Evolutionary conservation across 129 eudicot species (phyloP).

Genomic region (Ambrosia artemisiifolia): DNA sequence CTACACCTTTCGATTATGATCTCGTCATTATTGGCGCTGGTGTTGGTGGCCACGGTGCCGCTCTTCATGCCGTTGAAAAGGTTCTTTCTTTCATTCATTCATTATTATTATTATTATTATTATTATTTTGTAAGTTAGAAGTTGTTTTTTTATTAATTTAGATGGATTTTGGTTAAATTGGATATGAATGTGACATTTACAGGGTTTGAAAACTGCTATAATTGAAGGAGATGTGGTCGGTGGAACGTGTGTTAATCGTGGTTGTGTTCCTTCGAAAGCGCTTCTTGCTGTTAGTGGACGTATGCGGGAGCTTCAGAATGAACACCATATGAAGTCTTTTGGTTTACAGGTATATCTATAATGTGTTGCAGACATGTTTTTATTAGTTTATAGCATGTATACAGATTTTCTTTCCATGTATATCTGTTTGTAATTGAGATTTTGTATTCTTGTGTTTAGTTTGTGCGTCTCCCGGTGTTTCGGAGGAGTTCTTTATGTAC

Average conservation of each 20-base stretch:
- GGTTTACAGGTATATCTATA: constrained; percentile 77
- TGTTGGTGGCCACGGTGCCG: constrained; percentile 99
- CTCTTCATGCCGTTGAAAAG: constrained; percentile 99
- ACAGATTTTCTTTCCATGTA: constrained; percentile 1
- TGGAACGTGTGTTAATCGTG: constrained; percentile 96
- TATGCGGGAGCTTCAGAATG: constrained; percentile 97
- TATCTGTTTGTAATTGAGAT: neutral
- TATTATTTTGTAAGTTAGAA: neutral
- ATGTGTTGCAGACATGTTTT: neutral
- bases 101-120: too few species aligned
- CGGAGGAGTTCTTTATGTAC: neutral
- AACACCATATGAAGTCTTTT: constrained; percentile 90
- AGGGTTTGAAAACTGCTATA: constrained; percentile 98
- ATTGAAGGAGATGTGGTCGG: constrained; percentile 98
- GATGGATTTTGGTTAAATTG: neutral
- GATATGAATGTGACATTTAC: constrained; percentile 8
- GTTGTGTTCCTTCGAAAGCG: constrained; percentile 99
- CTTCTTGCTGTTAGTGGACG: constrained; percentile 99
- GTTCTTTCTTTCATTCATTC: constrained; percentile 24
- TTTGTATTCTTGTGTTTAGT: constrained; percentile 1
- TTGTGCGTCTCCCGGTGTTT: neutral
- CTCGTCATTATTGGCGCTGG: constrained; percentile 96
- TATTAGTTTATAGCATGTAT: neutral
- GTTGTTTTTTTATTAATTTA: neutral
- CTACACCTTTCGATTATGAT: constrained; percentile 74